phyloP scores from a whole-genome alignment of 495 filamentous ascomycete species.

The Astrocystis sublimbata region DNA sequence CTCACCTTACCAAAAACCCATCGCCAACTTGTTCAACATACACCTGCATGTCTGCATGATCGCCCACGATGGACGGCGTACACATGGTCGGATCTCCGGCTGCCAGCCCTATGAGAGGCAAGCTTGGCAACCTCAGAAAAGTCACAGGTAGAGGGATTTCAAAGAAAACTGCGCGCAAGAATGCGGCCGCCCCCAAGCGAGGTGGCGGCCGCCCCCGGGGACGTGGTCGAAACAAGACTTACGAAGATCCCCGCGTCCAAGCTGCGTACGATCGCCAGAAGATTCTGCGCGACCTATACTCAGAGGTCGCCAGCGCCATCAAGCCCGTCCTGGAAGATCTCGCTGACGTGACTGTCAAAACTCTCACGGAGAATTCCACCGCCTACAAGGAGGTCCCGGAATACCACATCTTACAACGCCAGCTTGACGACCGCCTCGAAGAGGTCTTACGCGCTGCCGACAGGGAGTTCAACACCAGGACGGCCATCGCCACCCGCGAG shows the following conservation, averaged over 20 bases:
- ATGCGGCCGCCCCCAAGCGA: constrained; percentile 31
- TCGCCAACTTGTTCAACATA: neutral
- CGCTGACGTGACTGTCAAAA: constrained; percentile 40
- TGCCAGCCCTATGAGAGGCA: constrained; percentile 35
- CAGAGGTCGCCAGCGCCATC: constrained; percentile 36
- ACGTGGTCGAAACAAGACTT: constrained; percentile 47
- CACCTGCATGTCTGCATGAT: neutral
- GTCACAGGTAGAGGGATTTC: constrained; percentile 24
- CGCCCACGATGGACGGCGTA: constrained; percentile 33
- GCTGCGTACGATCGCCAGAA: constrained; percentile 49
- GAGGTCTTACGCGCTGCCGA: constrained; percentile 22
- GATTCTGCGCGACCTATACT: constrained; percentile 43
- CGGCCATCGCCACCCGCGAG: constrained; percentile 20
- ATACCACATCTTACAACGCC: constrained; percentile 26
- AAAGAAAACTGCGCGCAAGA: constrained; percentile 34
- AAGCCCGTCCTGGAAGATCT: constrained; percentile 48
- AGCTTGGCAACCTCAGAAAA: constrained; percentile 26
- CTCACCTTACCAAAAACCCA: neutral
- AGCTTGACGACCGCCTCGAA: constrained; percentile 35
- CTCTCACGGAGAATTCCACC: constrained; percentile 34
- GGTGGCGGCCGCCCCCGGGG: constrained; percentile 33
- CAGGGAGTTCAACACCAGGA: constrained; percentile 16
- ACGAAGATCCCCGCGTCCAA: constrained; percentile 40
- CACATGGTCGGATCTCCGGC: constrained; percentile 33
- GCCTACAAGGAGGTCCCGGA: constrained; percentile 36